phyloP scores from a whole-genome alignment of 108 stramenopile species.

The Fistulifera solaris region DNA sequence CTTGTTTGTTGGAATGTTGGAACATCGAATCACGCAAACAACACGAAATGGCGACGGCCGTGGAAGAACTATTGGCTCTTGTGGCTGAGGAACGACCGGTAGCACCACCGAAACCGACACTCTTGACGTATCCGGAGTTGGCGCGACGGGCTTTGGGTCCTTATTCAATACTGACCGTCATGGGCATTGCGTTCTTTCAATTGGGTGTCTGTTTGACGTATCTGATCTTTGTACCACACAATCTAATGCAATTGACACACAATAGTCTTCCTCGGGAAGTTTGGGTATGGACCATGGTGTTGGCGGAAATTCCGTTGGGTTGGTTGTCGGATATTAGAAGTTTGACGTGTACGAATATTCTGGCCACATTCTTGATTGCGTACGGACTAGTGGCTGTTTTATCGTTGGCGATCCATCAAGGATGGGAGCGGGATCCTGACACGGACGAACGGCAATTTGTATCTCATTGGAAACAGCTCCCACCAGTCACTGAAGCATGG shows the following conservation, averaged over 20 bases:
- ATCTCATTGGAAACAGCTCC: conserved; percentile 10
- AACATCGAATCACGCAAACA: background rate
- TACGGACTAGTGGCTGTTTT: conserved; percentile 45
- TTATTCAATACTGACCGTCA: conserved; percentile 27
- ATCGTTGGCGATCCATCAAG: background rate
- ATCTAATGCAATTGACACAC: conserved; percentile 16
- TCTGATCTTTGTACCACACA: conserved; percentile 66
- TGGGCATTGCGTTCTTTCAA: conserved; percentile 61
- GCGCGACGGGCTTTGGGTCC: conserved; percentile 44
- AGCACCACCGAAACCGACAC: background rate
- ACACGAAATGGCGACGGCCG: background rate
- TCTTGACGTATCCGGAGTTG: conserved; percentile 52
- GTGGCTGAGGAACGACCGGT: background rate
- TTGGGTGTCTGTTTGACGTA: conserved; percentile 65
- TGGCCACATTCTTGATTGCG: conserved; percentile 52
- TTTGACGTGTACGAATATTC: conserved; percentile 52
- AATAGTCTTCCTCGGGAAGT: conserved; percentile 15
- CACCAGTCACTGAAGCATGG: conserved; percentile 31
- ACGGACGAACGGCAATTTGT: conserved; percentile 1
- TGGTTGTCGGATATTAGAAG: conserved; percentile 62
- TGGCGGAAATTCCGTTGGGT: conserved; percentile 42
- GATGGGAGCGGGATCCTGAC: background rate
- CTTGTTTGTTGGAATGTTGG: conserved; percentile 31
- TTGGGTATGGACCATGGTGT: conserved; percentile 38
- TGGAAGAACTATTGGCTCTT: background rate